A percentile compares a stretch with the other conserved stretches of the same genome.
These are phyloP conservation scores for Buxus sempervirens DNA, from an alignment of 164 flowering plant species.

Conservation along the genomic window DNA sequence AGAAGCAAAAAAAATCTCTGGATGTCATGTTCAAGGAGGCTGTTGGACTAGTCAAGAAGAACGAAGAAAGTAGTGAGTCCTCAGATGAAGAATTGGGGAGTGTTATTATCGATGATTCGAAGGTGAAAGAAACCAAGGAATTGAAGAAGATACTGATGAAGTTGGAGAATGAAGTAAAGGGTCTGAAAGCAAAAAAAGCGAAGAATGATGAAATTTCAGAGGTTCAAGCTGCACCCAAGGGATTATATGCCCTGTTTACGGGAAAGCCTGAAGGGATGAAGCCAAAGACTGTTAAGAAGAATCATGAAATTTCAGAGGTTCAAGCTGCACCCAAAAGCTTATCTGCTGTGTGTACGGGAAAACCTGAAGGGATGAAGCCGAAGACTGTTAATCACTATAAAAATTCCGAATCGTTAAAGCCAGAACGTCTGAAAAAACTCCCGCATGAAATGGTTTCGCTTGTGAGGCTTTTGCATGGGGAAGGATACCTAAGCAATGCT, in stretches of 20 bases:
- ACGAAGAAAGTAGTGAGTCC: conserved; percentile 9
- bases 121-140: conserved; percentile 7
- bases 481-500: conserved; percentile 18
- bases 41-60: conserved; percentile 10
- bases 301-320: background rate
- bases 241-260: conserved; percentile 12
- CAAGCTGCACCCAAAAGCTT: conserved; percentile 8
- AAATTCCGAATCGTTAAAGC: background rate
- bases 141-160: too few species aligned
- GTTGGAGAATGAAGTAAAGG: conserved; percentile 17
- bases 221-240: background rate
- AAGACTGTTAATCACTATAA: background rate
- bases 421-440: background rate
- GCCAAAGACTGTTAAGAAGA: background rate
- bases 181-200: conserved; percentile 2
- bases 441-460: conserved; percentile 21
- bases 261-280: background rate
- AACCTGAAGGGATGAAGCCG: background rate
- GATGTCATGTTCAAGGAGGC: conserved; percentile 16
- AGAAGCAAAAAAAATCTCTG: conserved; percentile 11
- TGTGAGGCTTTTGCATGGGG: conserved; percentile 12
- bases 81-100: conserved; percentile 1
- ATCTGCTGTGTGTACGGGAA: conserved; percentile 8
- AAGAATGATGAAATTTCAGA: background rate
- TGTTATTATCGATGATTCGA: background rate